Evolutionary conservation across 2,329 filamentous ascomycete species (phyloP), one percentile per base, ranked within the genome.

Genomic region (Daldinia sp.): DNA sequence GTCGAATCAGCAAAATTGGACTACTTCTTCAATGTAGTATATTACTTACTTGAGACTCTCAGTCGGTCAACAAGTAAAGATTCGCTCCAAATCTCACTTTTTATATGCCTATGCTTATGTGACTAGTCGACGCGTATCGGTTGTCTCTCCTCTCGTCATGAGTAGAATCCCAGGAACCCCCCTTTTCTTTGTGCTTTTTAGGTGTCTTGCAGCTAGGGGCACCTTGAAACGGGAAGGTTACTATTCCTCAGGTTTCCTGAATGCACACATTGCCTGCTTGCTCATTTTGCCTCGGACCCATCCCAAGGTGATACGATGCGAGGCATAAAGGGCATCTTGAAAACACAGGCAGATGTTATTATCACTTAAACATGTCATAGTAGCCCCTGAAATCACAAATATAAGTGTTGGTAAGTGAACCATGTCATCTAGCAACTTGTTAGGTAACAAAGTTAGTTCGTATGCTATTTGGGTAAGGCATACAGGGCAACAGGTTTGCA

Each of bases 1-100:
- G 28, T 35, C 39, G 63, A 63, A 53, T 53, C 37, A 53, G 55
- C 63, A 68, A 66, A 58, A 58, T 63, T 61, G 70, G 67, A 60
- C 63, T 64, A 60, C 63, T 64, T 57, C 54, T 61, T 65, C 68
- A 68, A 71, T 76, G 74, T 76, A 77, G 74, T 74, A 76, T 74
- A 71, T 69, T 65, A 63, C 66, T 55, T 75, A 75, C 26, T 3
- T 33, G 60, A 71, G 65, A 69, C 61, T 65, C 62, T 54, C 68
- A 71, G 68, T 65, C 71, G 70, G 62, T 60, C 67, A 73, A 67
- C 70, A 74, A 74, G 67, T 74, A 69, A 65, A 71, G 53, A 72
- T 69, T 64, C 69, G 51, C 66, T 70, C 63, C 59, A 58, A 63
- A 65, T 30, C 30, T 65, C 41, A 15, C 18, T 12, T 60, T 44